These are phyloP conservation scores for Xylaria multiplex DNA, from an alignment of 2,329 filamentous ascomycete genomes.

Conservation along the genomic window DNA sequence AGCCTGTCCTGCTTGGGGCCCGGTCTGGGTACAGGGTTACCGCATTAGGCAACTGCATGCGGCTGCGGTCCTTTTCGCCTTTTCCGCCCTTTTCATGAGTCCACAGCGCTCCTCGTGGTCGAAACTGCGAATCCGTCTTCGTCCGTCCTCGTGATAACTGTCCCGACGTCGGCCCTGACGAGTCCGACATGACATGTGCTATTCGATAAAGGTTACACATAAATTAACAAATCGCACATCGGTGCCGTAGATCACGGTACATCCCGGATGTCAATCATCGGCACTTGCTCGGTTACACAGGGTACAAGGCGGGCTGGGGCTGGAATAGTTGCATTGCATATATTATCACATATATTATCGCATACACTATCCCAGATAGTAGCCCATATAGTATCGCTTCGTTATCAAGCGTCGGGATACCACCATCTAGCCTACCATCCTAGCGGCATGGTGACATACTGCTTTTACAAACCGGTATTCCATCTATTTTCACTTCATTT, in stretches of 20 bases:
- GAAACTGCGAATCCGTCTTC: background rate
- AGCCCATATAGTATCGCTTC: slow-evolving; percentile 5
- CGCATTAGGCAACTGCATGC: slow-evolving; percentile 33
- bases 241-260: background rate
- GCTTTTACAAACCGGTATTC: background rate
- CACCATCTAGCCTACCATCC: background rate
- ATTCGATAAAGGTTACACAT: slow-evolving; percentile 16
- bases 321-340: slow-evolving; percentile 32
- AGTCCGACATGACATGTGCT: slow-evolving; percentile 2
- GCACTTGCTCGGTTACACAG: slow-evolving; percentile 30
- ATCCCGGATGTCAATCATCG: background rate
- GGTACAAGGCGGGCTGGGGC: slow-evolving; percentile 12
- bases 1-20: background rate
- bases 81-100: slow-evolving; percentile 27
- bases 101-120: slow-evolving; percentile 12
- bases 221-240: slow-evolving; percentile 18
- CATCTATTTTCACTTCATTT: background rate
- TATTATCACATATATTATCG: background rate
- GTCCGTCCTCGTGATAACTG: slow-evolving; percentile 6
- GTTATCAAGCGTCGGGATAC: slow-evolving; percentile 1
- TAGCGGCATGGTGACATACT: background rate
- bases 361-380: no score
- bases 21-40: slow-evolving; percentile 3
- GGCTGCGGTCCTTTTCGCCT: slow-evolving; percentile 20
- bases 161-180: slow-evolving; percentile 31